A percentile compares a stretch with the other conserved stretches of the same genome.
These are phyloP conservation scores for Diaporthe sp. DNA, from an alignment of 2,329 filamentous ascomycete species.

Conservation along the genomic window DNA sequence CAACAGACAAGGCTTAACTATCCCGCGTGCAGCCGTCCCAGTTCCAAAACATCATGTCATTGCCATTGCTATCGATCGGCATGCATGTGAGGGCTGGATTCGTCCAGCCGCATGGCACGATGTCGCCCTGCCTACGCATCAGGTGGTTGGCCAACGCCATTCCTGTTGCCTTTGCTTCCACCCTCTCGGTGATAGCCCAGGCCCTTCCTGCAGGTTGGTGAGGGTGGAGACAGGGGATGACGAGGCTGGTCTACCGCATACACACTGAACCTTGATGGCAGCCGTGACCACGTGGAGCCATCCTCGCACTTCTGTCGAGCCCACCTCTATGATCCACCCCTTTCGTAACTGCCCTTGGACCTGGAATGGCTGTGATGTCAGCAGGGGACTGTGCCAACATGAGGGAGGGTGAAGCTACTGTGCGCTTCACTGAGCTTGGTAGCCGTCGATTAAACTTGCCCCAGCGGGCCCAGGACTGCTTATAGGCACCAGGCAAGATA, in stretches of 20 bases:
- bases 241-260: neutral
- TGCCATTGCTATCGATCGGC: constrained; percentile 64
- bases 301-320: no score
- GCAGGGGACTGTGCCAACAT: no score
- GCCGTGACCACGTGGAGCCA: no score
- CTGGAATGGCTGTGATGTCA: no score
- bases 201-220: neutral
- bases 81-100: constrained; percentile 42
- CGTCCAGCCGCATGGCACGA: constrained; percentile 19
- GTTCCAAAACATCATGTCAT: neutral
- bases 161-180: neutral
- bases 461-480: no score
- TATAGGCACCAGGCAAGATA: no score
- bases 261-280: neutral
- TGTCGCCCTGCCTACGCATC: constrained; percentile 2
- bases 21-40: constrained; percentile 46
- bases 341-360: no score
- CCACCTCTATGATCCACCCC: no score
- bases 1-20: neutral
- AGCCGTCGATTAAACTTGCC: no score
- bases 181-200: neutral
- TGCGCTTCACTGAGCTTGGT: no score
- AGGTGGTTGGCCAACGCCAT: neutral
- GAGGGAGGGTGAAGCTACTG: no score
- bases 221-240: neutral